Base-by-base conservation (phyloP, 2,329 filamentous ascomycete genomes). In the Neonectria magnoliae region DNA sequence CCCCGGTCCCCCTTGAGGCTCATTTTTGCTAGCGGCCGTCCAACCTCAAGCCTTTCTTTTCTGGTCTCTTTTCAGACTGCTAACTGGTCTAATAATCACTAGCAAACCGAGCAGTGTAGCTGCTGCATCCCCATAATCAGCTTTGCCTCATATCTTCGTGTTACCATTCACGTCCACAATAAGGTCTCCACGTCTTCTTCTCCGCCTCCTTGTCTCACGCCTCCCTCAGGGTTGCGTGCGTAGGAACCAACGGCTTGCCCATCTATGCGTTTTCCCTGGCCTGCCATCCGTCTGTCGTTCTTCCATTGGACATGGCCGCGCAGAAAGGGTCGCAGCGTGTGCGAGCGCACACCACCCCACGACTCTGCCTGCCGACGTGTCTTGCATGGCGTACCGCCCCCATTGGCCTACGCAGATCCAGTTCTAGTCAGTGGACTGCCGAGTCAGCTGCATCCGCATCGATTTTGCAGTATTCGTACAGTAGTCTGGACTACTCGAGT, bases 341-440 rank as follows among this genome's bases (percentile, higher is more conserved):
- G 20, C 42, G 29, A 58, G 55, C 33, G 54, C 42, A 36, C 55
- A 63, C 60, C 60, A 63, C 60, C 41, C 60, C 18, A 13, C 42
- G 42, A 20, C 29, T 33, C 56, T 44, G 60, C 51, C 56, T 50
- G 61, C 45, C 61, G 56, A 64, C 61, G 61, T 60, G 61, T 64
- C 61, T 64, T 60, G 61, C 61, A 64, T 64, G 44, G 16, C 25
- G 25, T 22, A 11, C 20, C 25, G 8, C 7, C 27, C 51, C 47
- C 5, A 54, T 59, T 58, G 50, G 56, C 10, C 27, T 13, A 44
- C 44, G 36, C 36, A 29, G 42, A 41, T 55, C 25, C 27, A 16
- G 8, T 18, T 41, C 18, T 25, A 25, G 31, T 31, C 33, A 45
- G 18, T 44, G 38, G 14, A 44, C 60, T 20, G 42, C 13, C 38